Percentiles rank a stretch among this genome's conserved stretches.
Conservation (phyloP, 306 rosid species). For the Ammopiptanthus mongolicus region DNA sequence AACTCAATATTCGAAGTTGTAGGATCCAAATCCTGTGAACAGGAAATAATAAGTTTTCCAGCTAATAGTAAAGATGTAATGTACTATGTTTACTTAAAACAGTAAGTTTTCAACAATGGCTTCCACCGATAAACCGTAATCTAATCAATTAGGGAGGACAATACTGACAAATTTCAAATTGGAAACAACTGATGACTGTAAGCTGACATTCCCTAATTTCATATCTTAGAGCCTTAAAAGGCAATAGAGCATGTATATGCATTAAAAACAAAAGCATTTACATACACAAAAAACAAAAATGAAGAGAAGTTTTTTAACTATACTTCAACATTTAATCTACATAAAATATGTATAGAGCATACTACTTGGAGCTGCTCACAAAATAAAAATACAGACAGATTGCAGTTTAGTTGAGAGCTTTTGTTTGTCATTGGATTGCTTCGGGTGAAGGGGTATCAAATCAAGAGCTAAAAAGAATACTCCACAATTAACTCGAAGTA, state of each 20-base stretch:
- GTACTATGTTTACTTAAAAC: neutral
- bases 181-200: neutral
- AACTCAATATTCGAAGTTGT: slow-evolving; percentile 67
- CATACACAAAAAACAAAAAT: neutral
- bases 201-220: neutral
- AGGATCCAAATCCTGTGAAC: slow-evolving; percentile 74
- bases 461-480: too few species aligned
- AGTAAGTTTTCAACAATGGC: neutral
- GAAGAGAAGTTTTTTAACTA: neutral
- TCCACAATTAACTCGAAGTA: too few species aligned
- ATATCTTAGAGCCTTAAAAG: neutral
- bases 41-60: slow-evolving; percentile 11
- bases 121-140: neutral
- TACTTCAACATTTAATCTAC: neutral
- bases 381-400: neutral
- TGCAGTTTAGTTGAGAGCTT: neutral
- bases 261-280: neutral
- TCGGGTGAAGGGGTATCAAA: neutral
- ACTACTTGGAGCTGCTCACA: neutral
- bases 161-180: neutral
- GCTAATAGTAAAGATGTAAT: slow-evolving; percentile 1
- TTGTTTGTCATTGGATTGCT: neutral
- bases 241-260: neutral
- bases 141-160: neutral
- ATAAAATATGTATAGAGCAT: neutral